Base-by-base conservation (phyloP, 2,329 filamentous ascomycete species). In the Fusarium drepaniforme region DNA sequence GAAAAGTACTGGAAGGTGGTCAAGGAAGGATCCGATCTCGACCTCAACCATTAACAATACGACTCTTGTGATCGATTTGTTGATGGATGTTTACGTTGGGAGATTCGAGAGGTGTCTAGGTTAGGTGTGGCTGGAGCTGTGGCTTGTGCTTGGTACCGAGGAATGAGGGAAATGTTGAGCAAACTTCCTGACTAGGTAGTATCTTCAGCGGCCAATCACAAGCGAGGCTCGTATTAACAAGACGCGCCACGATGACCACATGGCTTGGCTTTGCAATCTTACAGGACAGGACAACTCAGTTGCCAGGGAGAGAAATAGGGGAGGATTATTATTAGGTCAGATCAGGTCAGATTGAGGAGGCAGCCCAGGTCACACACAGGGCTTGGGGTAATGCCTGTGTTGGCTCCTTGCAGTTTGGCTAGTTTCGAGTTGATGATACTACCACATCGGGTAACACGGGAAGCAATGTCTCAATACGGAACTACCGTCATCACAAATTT, bases 1-100 rank as follows among this genome's bases (percentile, higher is more conserved):
- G 61, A 64, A 30, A 64, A 56, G 37, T 42, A 60, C 37, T 64
- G 62, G 62, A 58, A 64, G 37, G 57, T 25, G 15, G 49, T 64
- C 23, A 64, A 64, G 37, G 35, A 57, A 25, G 62, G 62, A n/a
- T 51, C 49, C 2, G 62, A 57, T 58, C 28, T 58, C 2, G 51
- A 58, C 8, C 35, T 64, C 8, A 65, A 58, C 30, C 62, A 65
- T 30, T 65, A 30, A 37, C 8, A 15, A 51, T 35, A 11, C 12
- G 51, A 8, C 28, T 35, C 28, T 1, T 33, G 28, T 56, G n/a
- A 33, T 56, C 2, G 28, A 21, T 33, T 0, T 56, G 28, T 56
- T 56, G 8, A 21, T 53, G 44, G 6, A n/a, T 53, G 44, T 18
- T 12, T 0, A 33, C 4, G 8, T 21, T 33, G 28, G 9, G 49